Evolutionary conservation across 306 rosid species (phyloP).

Genomic region (Prunus fruticosa): DNA sequence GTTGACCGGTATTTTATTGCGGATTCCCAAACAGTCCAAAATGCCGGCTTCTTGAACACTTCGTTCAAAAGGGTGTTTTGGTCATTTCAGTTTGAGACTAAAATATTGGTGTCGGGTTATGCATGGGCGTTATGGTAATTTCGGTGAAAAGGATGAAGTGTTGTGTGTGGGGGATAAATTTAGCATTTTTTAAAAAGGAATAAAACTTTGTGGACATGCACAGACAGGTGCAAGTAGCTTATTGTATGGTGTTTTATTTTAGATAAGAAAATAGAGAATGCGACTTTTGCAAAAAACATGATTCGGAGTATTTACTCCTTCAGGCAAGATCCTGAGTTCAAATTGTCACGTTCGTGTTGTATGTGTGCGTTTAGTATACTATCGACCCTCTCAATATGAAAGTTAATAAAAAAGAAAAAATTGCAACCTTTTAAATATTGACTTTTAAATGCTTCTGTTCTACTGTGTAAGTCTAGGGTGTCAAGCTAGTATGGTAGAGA

Average conservation of each 20-base stretch:
- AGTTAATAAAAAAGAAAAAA: no score
- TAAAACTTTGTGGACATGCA: slow-evolving; percentile 33
- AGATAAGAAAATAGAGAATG: slow-evolving; percentile 17
- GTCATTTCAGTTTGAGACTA: background rate
- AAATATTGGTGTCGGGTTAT: background rate
- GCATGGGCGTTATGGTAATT: slow-evolving; percentile 3
- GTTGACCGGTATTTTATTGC: slow-evolving; percentile 76
- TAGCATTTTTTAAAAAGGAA: background rate
- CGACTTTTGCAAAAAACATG: background rate
- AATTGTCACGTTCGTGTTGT: no score
- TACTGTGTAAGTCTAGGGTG: no score
- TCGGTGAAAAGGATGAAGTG: background rate
- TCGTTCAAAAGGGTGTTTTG: slow-evolving; percentile 14
- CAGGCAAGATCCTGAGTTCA: rapidly evolving
- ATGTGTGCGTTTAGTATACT: no score
- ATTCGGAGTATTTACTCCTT: no score
- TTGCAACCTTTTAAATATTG: background rate
- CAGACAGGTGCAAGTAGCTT: slow-evolving; percentile 31
- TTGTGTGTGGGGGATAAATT: background rate
- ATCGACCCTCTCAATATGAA: no score
- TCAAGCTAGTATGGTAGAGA: no score
- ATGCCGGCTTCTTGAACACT: slow-evolving; percentile 37
- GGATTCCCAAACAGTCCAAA: slow-evolving; percentile 37
- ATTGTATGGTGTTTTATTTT: background rate
- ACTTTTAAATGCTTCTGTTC: background rate